A percentile compares a stretch with the other conserved stretches of the same genome.
Conservation (phyloP, 352 stramenopile species). For the Phytopythium sindhum region DNA sequence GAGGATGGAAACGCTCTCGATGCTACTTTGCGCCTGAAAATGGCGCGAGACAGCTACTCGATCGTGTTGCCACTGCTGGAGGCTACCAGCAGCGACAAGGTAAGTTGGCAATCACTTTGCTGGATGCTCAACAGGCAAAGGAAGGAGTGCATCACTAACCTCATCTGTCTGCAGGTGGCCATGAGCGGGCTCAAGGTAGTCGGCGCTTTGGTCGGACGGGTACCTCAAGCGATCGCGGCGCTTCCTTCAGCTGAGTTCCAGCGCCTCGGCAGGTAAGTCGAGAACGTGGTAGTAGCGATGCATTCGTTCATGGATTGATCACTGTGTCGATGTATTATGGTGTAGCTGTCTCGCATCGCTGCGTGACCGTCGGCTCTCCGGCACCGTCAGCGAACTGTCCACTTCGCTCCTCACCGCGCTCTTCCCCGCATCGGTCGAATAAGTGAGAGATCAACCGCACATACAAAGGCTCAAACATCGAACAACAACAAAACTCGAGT, state of each 20-base stretch:
- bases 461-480: background rate
- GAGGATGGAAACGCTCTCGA: slow-evolving; percentile 14
- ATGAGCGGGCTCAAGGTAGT: slow-evolving; percentile 61
- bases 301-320: background rate
- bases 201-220: slow-evolving; percentile 47
- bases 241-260: slow-evolving; percentile 20
- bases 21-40: background rate
- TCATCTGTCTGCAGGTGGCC: slow-evolving; percentile 19
- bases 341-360: background rate
- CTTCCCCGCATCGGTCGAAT: background rate
- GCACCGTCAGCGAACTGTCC: background rate
- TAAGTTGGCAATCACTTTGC: background rate
- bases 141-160: background rate
- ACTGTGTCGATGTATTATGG: background rate
- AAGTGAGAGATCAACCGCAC: background rate
- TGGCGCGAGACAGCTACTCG: slow-evolving; percentile 24
- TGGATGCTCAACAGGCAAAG: background rate
- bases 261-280: slow-evolving; percentile 27
- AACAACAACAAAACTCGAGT: background rate
- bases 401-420: background rate
- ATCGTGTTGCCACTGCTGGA: slow-evolving; percentile 18
- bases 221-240: slow-evolving; percentile 32
- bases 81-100: slow-evolving; percentile 18
- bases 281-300: background rate
- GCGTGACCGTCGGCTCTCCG: background rate